Evolutionary conservation across 164 flowering plant genomes (phyloP).

Genomic region (Umbilicus rupestris): DNA sequence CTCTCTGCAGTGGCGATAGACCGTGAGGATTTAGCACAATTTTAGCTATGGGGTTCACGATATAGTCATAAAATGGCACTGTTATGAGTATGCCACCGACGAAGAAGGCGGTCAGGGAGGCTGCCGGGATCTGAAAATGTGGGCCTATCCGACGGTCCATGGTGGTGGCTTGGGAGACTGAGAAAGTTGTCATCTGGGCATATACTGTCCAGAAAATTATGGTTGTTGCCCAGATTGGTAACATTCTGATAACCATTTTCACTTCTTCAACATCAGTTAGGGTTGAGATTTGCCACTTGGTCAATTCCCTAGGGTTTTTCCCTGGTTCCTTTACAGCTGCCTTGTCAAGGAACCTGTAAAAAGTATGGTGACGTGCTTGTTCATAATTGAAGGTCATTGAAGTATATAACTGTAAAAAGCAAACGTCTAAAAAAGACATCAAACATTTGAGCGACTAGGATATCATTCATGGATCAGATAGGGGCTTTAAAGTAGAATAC

Average conservation of each 20-base stretch:
- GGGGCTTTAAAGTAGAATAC: no score
- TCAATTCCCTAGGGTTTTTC: background rate
- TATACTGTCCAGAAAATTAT: constrained; percentile 82
- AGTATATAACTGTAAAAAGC: constrained; percentile 4
- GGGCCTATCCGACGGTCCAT: constrained; percentile 60
- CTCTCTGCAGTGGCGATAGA: constrained; percentile 59
- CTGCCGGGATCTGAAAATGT: constrained; percentile 65
- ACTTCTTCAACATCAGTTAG: constrained; percentile 60
- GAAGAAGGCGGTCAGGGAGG: constrained; percentile 68
- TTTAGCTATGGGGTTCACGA: constrained; percentile 38
- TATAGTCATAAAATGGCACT: constrained; percentile 57
- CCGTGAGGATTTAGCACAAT: constrained; percentile 46
- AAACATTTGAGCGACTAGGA: no score
- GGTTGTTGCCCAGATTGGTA: constrained; percentile 87
- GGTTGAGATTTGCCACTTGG: constrained; percentile 41
- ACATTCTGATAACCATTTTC: constrained; percentile 45
- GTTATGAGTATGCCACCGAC: constrained; percentile 73
- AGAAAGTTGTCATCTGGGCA: constrained; percentile 85
- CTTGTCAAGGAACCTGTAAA: constrained; percentile 63
- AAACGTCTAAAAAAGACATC: background rate
- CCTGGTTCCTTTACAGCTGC: constrained; percentile 36
- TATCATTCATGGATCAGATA: no score
- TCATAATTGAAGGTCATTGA: no score
- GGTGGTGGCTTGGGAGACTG: constrained; percentile 78
- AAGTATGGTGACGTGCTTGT: no score